Evolutionary conservation across 495 filamentous ascomycete species (phyloP).

Genomic region (Podospora anserina): DNA sequence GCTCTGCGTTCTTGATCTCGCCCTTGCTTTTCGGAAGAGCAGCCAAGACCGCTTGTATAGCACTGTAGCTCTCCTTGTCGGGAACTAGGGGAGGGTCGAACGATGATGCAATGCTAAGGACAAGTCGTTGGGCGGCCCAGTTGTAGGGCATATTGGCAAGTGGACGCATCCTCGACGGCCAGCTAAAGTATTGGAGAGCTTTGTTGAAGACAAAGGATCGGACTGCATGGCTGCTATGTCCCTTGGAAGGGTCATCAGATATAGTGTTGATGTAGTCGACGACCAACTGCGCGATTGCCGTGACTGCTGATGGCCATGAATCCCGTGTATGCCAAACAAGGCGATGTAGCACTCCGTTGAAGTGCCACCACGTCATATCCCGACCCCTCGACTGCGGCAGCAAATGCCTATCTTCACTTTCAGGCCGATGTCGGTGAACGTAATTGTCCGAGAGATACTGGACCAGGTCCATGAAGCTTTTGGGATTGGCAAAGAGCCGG

Average conservation of each 20-base stretch:
- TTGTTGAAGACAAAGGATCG: slow-evolving; percentile 38
- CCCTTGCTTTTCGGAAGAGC: slow-evolving; percentile 36
- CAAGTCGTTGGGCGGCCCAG: slow-evolving; percentile 45
- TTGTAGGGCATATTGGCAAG: slow-evolving; percentile 37
- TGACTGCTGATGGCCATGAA: slow-evolving; percentile 35
- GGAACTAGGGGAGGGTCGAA: slow-evolving; percentile 38
- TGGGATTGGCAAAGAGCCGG: slow-evolving; percentile 27
- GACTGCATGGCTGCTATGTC: slow-evolving; percentile 18
- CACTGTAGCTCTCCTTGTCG: slow-evolving; percentile 34
- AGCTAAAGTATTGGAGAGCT: slow-evolving; percentile 33
- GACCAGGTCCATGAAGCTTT: slow-evolving; percentile 32
- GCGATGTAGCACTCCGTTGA: slow-evolving; percentile 31
- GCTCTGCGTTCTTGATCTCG: slow-evolving; percentile 37
- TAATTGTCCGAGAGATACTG: slow-evolving; percentile 33
- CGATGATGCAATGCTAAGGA: slow-evolving; percentile 37
- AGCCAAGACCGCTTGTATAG: slow-evolving; percentile 40
- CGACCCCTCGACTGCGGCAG: slow-evolving; percentile 11
- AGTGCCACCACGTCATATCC: slow-evolving; percentile 32
- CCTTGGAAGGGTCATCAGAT: slow-evolving; percentile 10
- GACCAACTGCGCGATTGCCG: slow-evolving; percentile 34
- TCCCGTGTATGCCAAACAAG: slow-evolving; percentile 34
- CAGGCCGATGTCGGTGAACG: slow-evolving; percentile 21
- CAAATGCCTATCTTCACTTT: slow-evolving; percentile 11
- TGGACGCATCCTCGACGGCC: slow-evolving; percentile 27
- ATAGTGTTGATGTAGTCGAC: slow-evolving; percentile 36